Base-by-base conservation (phyloP, 768 basidiomycete genomes). In the Collybia nuda region DNA sequence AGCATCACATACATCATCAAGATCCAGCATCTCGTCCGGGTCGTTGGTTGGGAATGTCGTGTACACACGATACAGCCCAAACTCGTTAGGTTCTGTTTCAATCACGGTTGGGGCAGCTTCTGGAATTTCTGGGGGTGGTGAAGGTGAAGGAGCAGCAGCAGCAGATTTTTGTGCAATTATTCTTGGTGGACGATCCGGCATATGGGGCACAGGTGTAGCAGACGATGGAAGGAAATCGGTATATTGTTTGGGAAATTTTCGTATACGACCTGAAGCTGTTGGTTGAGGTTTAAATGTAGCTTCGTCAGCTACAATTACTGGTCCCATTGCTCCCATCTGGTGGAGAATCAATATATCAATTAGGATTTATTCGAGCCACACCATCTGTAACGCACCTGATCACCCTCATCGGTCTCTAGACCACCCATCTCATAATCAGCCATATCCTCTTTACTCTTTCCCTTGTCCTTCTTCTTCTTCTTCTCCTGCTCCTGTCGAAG, bases 41-140 rank as follows among this genome's bases (percentile, higher is more conserved):
- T 58, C 53, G 19, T 35, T 51, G 2, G 51, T 41, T 2, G 62
- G 60, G 15, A 38, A 54, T n/a, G 41, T 22, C 4, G 47, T 39
- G 43, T 61, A 67, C 4, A 59, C 48, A 12, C 56, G 53, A 47
- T 61, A 67, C 3, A 64, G 44, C 0, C 63, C 61, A 40, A 57
- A 53, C 1, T 42, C 24, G 37, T 65, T 56, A 2, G 57, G 58
- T 26, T 56, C 45, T 1, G 60, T 65, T 39, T 49, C 45, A 3
- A 56, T 39, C 2, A 36, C 37, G 9, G 45, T 43, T 51, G 40
- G 46, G 24, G 24, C 7, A 26, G 24, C 7, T 36, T 51, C 42
- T 11, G n/a, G 38, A 22, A 19, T 40, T 42, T 28, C 19, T n/a
- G 37, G 22, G 39, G 52, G 17, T 39, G 48, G 39, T 21, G 41